These are phyloP conservation scores for Inonotus hispidus DNA, from an alignment of 1,284 basidiomycete genomes.

Conservation along the genomic window DNA sequence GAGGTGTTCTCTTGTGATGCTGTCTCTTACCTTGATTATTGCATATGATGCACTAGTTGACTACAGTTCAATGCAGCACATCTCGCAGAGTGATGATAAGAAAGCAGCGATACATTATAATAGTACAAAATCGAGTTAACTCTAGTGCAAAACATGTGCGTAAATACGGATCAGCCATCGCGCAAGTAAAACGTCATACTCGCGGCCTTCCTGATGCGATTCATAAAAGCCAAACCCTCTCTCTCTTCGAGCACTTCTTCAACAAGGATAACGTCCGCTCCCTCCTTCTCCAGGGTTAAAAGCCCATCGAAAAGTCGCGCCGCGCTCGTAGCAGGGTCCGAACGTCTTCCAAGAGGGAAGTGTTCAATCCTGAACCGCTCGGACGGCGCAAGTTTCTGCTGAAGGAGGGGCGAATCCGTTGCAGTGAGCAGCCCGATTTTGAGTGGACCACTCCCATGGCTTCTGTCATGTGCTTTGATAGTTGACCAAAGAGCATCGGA, in stretches of 20 bases:
- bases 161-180: neutral
- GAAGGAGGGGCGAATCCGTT: conserved; percentile 54
- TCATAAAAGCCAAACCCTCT: conserved; percentile 95
- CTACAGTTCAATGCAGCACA: no score
- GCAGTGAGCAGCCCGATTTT: conserved; percentile 70
- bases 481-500: conserved; percentile 27
- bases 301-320: conserved; percentile 86
- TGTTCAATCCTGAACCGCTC: conserved; percentile 39
- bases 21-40: neutral
- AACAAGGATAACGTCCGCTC: conserved; percentile 82
- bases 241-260: conserved; percentile 81
- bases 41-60: no score
- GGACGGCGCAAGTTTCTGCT: conserved; percentile 44
- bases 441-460: conserved; percentile 15
- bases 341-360: conserved; percentile 52
- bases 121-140: neutral
- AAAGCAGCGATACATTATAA: neutral
- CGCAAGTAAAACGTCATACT: conserved; percentile 37
- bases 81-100: neutral
- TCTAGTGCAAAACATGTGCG: neutral
- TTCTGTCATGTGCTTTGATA: conserved; percentile 35
- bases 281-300: conserved; percentile 69
- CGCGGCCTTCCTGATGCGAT: conserved; percentile 93
- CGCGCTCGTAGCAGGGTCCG: conserved; percentile 66
- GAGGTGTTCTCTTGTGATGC: neutral